phyloP scores from a whole-genome alignment of 768 basidiomycete genomes.

The Boletales sp. region DNA sequence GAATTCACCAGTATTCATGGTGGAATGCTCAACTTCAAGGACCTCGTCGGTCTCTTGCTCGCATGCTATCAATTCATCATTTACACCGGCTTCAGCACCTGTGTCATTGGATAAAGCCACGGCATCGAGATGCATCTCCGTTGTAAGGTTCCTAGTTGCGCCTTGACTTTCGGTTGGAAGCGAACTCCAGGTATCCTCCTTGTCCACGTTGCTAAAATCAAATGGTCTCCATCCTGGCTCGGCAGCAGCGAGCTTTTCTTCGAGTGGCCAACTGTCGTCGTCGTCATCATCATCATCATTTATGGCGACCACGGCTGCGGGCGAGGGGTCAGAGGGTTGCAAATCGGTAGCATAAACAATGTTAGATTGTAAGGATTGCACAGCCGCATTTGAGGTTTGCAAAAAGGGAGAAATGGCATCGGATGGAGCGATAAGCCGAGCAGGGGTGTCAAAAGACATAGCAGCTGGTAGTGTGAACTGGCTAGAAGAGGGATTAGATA shows the following conservation, averaged over 20 bases:
- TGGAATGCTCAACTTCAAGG: slow-evolving; percentile 32
- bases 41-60: slow-evolving; percentile 28
- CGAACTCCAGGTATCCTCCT: slow-evolving; percentile 76
- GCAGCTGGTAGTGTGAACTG: slow-evolving; percentile 43
- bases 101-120: slow-evolving; percentile 1
- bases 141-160: slow-evolving; percentile 21
- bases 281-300: slow-evolving; percentile 57
- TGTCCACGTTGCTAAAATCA: slow-evolving; percentile 49
- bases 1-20: slow-evolving; percentile 29
- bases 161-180: slow-evolving; percentile 56
- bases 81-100: slow-evolving; percentile 10
- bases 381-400: slow-evolving; percentile 36
- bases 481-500: slow-evolving; percentile 34
- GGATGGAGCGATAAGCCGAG: slow-evolving; percentile 29
- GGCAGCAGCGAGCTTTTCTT: slow-evolving; percentile 55
- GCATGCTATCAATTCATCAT: slow-evolving; percentile 8
- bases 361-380: slow-evolving; percentile 55
- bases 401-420: slow-evolving; percentile 14
- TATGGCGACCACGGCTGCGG: not conserved
- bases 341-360: slow-evolving; percentile 41
- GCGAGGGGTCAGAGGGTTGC: slow-evolving; percentile 26
- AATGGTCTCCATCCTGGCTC: slow-evolving; percentile 61
- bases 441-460: slow-evolving; percentile 43
- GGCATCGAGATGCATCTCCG: slow-evolving; percentile 6
- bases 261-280: slow-evolving; percentile 73